Base-by-base conservation (phyloP, 495 filamentous ascomycete genomes). In the Tuber borchii region DNA sequence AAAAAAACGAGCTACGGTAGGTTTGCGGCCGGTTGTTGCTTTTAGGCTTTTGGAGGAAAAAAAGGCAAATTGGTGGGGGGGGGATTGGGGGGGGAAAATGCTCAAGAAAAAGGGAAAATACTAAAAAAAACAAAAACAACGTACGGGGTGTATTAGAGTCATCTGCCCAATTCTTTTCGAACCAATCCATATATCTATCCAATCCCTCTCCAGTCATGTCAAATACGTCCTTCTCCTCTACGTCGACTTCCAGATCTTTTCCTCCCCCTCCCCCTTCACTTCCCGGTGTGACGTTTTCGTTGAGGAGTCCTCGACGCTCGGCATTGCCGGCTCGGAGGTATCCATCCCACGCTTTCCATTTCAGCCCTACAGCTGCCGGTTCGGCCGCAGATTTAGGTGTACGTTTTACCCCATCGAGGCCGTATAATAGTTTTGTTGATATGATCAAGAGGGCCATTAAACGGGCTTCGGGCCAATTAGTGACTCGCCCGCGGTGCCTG, bases 141-240 rank as follows among this genome's bases (percentile, higher is more conserved):
- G 73, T 82, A 88, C 87, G 84, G 77, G 84, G 85, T 9, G 83
- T 81, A 31, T 85, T 83, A 19, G 81, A 79, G 26, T 87, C 84
- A 73, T 89, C 87, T 70, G 91, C 81, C 88, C 90, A 96, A 43
- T 86, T 93, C 78, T 88, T 87, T 82, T 95, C 91, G 80, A 93
- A 97, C 92, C 93, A 97, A 83, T 94, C 90, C 86, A 99, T 86
- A 76, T 97, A 97, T 71, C 91, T 88, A 77, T 95, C 91, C 72
- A 97, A 82, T 75, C 96, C 88, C 16, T 85, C 82, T 26, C 87
- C 86, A 1, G 85, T 87, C 91, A 97, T 91, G 4, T 83, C 81
- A 76, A 94, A 88, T 2, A 93, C 86, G 71, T 96, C 91, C 1
- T 86, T 84, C 34, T 95, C 90, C 8, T 86, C 89, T 72, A 93